These are phyloP conservation scores for Tolypocladium tropicale DNA, from an alignment of 2,329 filamentous ascomycete species.

Conservation along the genomic window DNA sequence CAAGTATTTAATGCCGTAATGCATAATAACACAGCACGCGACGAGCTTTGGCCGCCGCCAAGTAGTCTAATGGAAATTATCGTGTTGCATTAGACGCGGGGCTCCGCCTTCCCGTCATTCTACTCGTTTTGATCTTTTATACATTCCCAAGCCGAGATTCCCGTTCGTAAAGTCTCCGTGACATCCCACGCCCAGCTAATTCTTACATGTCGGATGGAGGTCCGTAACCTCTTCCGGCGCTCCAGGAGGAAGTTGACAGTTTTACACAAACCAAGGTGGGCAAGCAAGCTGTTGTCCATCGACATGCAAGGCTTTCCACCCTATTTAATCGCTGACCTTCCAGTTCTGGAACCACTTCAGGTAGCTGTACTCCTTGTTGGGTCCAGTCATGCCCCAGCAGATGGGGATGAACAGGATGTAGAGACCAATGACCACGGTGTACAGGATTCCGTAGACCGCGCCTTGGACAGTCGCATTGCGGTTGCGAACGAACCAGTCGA, in stretches of 20 bases:
- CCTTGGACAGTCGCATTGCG: slow-evolving; percentile 54
- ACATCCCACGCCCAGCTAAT: slow-evolving; percentile 7
- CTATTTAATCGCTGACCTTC: slow-evolving; percentile 59
- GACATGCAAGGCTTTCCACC: slow-evolving; percentile 1
- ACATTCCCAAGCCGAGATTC: slow-evolving; percentile 10
- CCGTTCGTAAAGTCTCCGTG: slow-evolving; percentile 9
- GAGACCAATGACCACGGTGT: slow-evolving; percentile 63
- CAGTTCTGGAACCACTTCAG: slow-evolving; percentile 89
- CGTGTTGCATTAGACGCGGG: slow-evolving; percentile 20
- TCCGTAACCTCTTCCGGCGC: neutral
- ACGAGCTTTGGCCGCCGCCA: neutral
- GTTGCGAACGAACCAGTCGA: slow-evolving; percentile 71
- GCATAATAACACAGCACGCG: neutral
- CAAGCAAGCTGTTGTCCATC: neutral
- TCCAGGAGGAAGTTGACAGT: neutral
- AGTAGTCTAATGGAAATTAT: slow-evolving; percentile 9
- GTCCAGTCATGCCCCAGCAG: slow-evolving; percentile 90
- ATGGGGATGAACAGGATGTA: slow-evolving; percentile 90
- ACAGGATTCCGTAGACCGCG: slow-evolving; percentile 63
- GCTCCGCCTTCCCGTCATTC: slow-evolving; percentile 9
- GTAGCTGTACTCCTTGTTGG: slow-evolving; percentile 75
- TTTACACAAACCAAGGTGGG: neutral
- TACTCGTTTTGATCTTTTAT: slow-evolving; percentile 9
- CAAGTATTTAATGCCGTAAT: neutral
- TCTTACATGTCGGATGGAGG: slow-evolving; percentile 4